A percentile compares a stretch with the other conserved stretches of the same genome.
Conservation (phyloP, 306 rosid genomes). For the Rubus parviflorus region DNA sequence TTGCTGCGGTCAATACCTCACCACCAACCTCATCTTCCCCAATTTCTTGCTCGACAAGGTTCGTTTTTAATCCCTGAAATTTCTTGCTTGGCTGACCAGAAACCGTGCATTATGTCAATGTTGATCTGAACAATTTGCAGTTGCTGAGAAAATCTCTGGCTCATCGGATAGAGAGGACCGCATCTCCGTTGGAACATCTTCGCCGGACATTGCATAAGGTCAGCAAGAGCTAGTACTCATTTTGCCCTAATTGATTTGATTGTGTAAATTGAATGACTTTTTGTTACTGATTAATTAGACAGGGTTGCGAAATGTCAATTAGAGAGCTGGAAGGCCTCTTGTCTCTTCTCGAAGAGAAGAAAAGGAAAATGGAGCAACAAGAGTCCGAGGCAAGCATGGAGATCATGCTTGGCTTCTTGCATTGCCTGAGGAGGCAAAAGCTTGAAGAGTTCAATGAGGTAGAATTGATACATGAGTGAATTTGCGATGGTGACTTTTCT, state of each 20-base stretch:
- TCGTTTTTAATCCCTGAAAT: neutral
- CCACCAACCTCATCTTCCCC: slow-evolving; percentile 54
- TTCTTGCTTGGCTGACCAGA: slow-evolving; percentile 6
- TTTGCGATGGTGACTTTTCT: neutral
- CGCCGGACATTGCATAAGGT: slow-evolving; percentile 37
- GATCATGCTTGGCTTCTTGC: slow-evolving; percentile 67
- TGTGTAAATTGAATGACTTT: slow-evolving; percentile 6
- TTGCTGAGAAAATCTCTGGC: slow-evolving; percentile 25
- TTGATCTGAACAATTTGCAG: slow-evolving; percentile 13
- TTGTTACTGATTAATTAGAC: slow-evolving; percentile 20
- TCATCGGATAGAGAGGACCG: slow-evolving; percentile 18
- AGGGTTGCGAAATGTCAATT: slow-evolving; percentile 76
- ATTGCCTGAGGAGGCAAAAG: slow-evolving; percentile 64
- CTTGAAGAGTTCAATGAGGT: slow-evolving; percentile 75
- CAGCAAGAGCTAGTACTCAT: slow-evolving; percentile 15
- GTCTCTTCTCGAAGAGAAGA: slow-evolving; percentile 66
- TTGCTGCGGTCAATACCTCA: slow-evolving; percentile 68
- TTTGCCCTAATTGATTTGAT: neutral
- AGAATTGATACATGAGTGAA: neutral
- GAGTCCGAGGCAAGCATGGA: slow-evolving; percentile 76
- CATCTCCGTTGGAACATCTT: slow-evolving; percentile 33
- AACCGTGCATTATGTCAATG: neutral
- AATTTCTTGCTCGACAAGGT: slow-evolving; percentile 82
- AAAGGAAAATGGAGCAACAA: slow-evolving; percentile 76
- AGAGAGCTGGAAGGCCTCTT: slow-evolving; percentile 67